A percentile compares a stretch with the other conserved stretches of the same genome.
Evolutionary conservation across 2,329 filamentous ascomycete genomes (phyloP).

Genomic region (Xylaria polymorpha): DNA sequence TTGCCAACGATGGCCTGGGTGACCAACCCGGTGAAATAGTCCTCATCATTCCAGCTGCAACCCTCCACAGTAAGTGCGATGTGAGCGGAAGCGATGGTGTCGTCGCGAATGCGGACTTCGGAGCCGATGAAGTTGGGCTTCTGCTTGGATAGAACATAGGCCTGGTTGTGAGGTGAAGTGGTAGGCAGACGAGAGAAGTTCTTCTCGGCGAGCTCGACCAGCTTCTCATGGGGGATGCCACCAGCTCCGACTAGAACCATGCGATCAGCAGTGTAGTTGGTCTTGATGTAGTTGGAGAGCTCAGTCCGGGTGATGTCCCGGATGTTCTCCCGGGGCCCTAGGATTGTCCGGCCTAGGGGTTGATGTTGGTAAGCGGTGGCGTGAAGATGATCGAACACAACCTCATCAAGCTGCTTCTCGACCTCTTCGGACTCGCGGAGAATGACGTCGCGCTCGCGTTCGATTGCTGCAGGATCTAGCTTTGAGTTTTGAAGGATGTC

Average conservation of each 20-base stretch:
- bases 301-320: conserved; percentile 93
- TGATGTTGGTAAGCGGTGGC: conserved; percentile 98
- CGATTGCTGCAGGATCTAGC: conserved; percentile 90
- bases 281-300: conserved; percentile 96
- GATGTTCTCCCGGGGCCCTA: conserved; percentile 98
- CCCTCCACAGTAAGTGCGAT: conserved; percentile 98
- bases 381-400: conserved; percentile 98
- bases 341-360: conserved; percentile 95
- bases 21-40: conserved; percentile 98
- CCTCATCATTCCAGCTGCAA: conserved; percentile 99
- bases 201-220: conserved; percentile 96
- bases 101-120: conserved; percentile 93
- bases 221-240: conserved; percentile 91
- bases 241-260: conserved; percentile 98
- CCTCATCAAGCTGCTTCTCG: conserved; percentile 99
- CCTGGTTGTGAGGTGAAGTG: conserved; percentile 78
- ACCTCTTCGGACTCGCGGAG: conserved; percentile 99
- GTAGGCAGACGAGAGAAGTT: conserved; percentile 86
- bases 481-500: conserved; percentile 99
- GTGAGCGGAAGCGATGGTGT: conserved; percentile 95
- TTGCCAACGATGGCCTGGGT: conserved; percentile 99
- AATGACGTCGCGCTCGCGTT: conserved; percentile 98
- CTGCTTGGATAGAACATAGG: conserved; percentile 82
- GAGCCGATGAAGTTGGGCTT: conserved; percentile 97
- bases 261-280: conserved; percentile 98